Base-by-base conservation (phyloP, 805 yeast species). In the Hanseniaspora vineae region DNA sequence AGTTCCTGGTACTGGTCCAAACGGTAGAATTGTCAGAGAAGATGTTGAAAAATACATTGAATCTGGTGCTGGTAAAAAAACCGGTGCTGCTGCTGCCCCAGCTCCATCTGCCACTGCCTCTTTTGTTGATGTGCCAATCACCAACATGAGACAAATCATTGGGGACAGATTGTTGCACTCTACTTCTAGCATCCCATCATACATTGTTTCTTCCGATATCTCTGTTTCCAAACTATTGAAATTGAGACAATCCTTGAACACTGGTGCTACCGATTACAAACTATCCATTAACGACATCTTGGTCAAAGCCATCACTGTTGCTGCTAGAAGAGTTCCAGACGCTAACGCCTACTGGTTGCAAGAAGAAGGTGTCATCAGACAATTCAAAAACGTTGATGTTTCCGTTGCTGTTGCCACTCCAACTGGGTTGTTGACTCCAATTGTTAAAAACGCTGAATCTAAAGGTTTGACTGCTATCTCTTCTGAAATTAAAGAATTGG, bases 351-450 rank as follows among this genome's bases (percentile, higher is more conserved):
- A 89, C 65, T 92, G 96, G 92, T 76, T 92, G 60, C 95, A 81
- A 65, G 69, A 75, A 39, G 83, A 92, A 71, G 87, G 88, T 55
- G 82, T 90, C 60, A 86, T 92, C 57, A 85, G 99, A 73, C 89
- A 84, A 71, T 92, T 79, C 77, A 72, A 75, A 61, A 82, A 78
- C 59, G 97, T 90, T 48, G 99, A 92, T 62, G 95, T 92, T 49
- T 88, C 97, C 20, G 97, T 90, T 51, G 99, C 99, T 39, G 99
- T 92, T 54, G 92, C 98, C 51, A 92, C 98, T 17, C 97, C 97
- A 66, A 78, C 95, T 46, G 99, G 99, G 46, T 76, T 92, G 57
- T 82, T 92, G 66, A 92, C 99, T 46, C 99, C 99, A 56, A 90
- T 92, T 59, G 89, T 92, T 56, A 81, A 79, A 68, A 75, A 81